These are phyloP conservation scores for Blastobotrys peoriensis DNA, from an alignment of 805 yeast genomes.

Conservation along the genomic window DNA sequence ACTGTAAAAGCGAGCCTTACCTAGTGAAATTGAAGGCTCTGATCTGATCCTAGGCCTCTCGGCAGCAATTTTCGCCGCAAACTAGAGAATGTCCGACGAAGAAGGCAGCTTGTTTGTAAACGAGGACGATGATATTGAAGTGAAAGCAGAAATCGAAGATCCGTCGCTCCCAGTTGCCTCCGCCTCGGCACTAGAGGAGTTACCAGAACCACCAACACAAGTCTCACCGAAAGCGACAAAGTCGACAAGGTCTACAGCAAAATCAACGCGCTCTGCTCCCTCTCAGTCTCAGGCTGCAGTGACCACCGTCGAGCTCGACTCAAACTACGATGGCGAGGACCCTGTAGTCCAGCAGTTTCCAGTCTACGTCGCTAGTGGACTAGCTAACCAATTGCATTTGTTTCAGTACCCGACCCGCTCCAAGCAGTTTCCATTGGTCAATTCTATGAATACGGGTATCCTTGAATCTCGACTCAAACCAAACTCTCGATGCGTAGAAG, in stretches of 20 bases:
- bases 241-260: background rate
- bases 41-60: background rate
- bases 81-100: conserved; percentile 10
- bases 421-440: conserved; percentile 35
- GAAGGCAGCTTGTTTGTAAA: conserved; percentile 18
- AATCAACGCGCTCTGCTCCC: background rate
- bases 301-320: background rate
- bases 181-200: background rate
- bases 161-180: background rate
- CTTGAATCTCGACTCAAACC: conserved; percentile 53
- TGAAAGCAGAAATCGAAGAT: background rate
- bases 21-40: too few species aligned
- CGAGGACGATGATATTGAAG: conserved; percentile 14
- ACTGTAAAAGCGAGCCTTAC: background rate
- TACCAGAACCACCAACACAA: background rate
- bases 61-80: too few species aligned
- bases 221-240: background rate
- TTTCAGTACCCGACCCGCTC: conserved; percentile 62
- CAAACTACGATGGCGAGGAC: conserved; percentile 37
- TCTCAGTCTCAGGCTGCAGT: too few species aligned
- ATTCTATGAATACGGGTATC: conserved; percentile 33
- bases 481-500: conserved; percentile 57
- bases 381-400: conserved; percentile 34
- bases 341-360: conserved; percentile 60
- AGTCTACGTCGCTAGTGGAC: conserved; percentile 36